Evolutionary conservation across 2,329 filamentous ascomycete species (phyloP), one percentile per base, ranked within the genome.

Genomic region (Alternaria solani): DNA sequence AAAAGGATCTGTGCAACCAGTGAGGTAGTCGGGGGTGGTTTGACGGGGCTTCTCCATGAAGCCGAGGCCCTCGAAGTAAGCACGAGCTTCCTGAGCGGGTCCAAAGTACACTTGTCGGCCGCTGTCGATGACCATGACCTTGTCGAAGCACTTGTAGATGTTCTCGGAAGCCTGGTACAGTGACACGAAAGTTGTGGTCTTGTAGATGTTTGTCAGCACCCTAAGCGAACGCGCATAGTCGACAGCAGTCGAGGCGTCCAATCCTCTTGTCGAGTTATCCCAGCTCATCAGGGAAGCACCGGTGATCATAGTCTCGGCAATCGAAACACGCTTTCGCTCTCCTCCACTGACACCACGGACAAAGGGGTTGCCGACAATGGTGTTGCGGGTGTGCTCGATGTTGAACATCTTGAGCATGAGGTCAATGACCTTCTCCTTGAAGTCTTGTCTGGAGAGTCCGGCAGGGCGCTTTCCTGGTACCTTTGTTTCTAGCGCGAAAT

Each of bases 321-420:
- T 94, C 23, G 89, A 91, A 7, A 94, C 91, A 64, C 91, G 88
- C 80, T 93, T 93, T 56, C 90, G 84, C 79, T 94, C 92, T 57
- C 90, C 91, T 63, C 91, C 93, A 46, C 88, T 92, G 0, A 96
- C 85, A 75, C 93, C 93, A 7, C 69, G 89, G 20, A 95, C 86
- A 64, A 94, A 93, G 1, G 88, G 86, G 64, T 95, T 91, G 7
- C 94, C 94, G 26, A 97, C 92, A 30, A 94, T 88, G 0, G 94
- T 97, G 74, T 93, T 87, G 52, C 88, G 86, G 0, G 93, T 96
- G 77, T 97, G 93, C 76, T 94, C 91, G 55, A 97, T 96, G 74
- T 94, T 95, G 83, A 97, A 96, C 91, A 96, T 95, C 73, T 92
- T 92, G 52, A 97, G 83, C 60, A 97, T 83, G 71, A 90, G 87